Evolutionary conservation across 495 filamentous ascomycete species (phyloP).

Genomic region (Ascobolus immersus): DNA sequence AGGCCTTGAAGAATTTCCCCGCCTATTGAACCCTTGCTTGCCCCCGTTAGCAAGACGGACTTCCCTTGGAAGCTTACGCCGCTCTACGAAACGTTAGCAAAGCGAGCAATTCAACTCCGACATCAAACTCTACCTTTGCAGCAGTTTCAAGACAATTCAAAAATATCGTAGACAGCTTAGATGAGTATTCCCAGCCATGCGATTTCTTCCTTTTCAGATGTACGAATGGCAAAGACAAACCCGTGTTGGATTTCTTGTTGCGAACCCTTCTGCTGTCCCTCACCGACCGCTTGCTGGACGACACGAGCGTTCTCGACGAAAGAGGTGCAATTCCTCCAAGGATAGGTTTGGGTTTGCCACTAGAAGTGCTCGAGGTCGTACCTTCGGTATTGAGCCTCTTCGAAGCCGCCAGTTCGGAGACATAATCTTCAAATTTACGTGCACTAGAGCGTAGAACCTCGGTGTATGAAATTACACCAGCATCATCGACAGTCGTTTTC

Average conservation of each 20-base stretch:
- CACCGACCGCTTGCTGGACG: too few species aligned
- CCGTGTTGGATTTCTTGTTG: too few species aligned
- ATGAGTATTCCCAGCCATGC: slow-evolving; percentile 97
- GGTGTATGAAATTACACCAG: slow-evolving; percentile 69
- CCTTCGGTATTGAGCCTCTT: too few species aligned
- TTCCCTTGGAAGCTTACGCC: slow-evolving; percentile 85
- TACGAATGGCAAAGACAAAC: slow-evolving; percentile 91
- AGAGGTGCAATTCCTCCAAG: too few species aligned
- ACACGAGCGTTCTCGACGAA: too few species aligned
- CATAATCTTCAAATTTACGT: slow-evolving; percentile 94
- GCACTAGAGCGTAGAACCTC: slow-evolving; percentile 73
- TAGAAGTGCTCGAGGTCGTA: too few species aligned
- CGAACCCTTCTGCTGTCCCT: too few species aligned
- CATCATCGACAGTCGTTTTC: slow-evolving; percentile 64
- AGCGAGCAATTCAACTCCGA: background rate
- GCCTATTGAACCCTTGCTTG: slow-evolving; percentile 90
- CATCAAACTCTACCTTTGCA: slow-evolving; percentile 26
- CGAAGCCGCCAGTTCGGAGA: slow-evolving; percentile 95
- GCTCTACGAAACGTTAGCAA: slow-evolving; percentile 15
- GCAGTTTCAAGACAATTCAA: slow-evolving; percentile 74
- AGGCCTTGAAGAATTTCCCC: slow-evolving; percentile 94
- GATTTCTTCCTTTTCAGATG: slow-evolving; percentile 86
- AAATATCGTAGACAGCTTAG: slow-evolving; percentile 81
- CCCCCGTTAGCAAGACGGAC: slow-evolving; percentile 94
- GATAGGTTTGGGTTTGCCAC: too few species aligned